Percentiles rank a stretch among this genome's conserved stretches.
Conservation (phyloP, 2,329 filamentous ascomycete genomes). For the Fusarium austroafricanum region DNA sequence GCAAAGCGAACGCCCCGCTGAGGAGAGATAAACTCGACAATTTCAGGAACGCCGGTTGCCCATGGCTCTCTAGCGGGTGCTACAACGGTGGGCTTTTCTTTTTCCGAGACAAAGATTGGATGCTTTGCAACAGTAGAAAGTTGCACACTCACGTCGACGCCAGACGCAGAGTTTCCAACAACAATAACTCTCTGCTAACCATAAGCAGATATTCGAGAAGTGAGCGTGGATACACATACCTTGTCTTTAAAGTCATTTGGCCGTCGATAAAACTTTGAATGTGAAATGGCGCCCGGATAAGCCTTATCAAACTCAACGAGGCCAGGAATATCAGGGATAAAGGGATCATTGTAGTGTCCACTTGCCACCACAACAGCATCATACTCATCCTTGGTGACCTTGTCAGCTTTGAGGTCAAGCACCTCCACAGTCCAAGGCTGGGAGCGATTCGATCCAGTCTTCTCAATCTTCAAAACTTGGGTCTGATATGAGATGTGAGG, state of each 20-base stretch:
- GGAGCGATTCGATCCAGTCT: constrained; percentile 19
- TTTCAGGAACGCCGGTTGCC: constrained; percentile 56
- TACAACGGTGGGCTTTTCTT: constrained; percentile 46
- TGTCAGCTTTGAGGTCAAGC: constrained; percentile 46
- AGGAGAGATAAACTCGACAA: constrained; percentile 59
- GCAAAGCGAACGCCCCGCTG: constrained; percentile 69
- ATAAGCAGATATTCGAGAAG: not conserved
- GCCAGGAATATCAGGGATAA: constrained; percentile 67
- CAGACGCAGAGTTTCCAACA: constrained; percentile 78
- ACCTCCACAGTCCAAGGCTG: constrained; percentile 59
- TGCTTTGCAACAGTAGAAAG: constrained; percentile 65
- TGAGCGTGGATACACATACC: constrained; percentile 23
- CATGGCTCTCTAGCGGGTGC: constrained; percentile 45
- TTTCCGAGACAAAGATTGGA: constrained; percentile 68
- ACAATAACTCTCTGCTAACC: constrained; percentile 70
- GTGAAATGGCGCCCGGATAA: constrained; percentile 64
- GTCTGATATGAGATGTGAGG: constrained; percentile 70
- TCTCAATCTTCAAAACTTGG: constrained; percentile 64
- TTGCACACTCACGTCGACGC: constrained; percentile 76
- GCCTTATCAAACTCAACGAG: constrained; percentile 63
- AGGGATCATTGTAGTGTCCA: constrained; percentile 72
- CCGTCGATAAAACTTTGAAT: constrained; percentile 76
- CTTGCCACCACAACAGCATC: constrained; percentile 73
- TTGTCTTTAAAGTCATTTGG: constrained; percentile 49
- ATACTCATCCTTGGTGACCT: constrained; percentile 54